A percentile compares a stretch with the other conserved stretches of the same genome.
Conservation (phyloP, 1,284 basidiomycete species). For the Cryptococcus jaspeensis region DNA sequence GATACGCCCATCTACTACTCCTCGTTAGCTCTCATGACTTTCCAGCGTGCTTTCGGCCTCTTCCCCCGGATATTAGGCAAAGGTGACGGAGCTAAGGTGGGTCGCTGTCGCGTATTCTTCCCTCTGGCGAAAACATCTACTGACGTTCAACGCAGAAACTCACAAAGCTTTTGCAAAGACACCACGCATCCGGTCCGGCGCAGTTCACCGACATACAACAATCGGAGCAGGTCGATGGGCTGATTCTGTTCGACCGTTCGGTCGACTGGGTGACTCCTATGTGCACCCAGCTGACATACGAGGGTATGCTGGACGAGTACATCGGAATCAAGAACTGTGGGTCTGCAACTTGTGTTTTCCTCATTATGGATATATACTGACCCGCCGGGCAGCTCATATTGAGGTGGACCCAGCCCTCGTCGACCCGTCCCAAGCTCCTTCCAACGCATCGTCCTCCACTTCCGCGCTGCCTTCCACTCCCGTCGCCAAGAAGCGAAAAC, state of each 20-base stretch:
- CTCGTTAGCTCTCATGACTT: conserved; percentile 76
- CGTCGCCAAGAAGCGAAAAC: conserved; percentile 73
- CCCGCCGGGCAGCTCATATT: conserved; percentile 66
- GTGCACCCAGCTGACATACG: conserved; percentile 93
- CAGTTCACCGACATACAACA: conserved; percentile 43
- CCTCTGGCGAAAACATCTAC: background rate
- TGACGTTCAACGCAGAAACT: conserved; percentile 60
- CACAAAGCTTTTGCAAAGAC: conserved; percentile 66
- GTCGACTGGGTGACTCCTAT: conserved; percentile 96
- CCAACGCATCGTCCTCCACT: conserved; percentile 52
- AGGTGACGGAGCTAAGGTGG: conserved; percentile 85
- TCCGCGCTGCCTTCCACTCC: conserved; percentile 55
- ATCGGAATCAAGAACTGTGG: conserved; percentile 84
- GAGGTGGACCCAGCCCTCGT: conserved; percentile 82
- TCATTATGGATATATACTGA: background rate
- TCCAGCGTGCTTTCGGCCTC: conserved; percentile 82
- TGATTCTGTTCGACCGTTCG: conserved; percentile 85
- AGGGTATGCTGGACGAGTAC: conserved; percentile 94
- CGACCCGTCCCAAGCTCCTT: conserved; percentile 54
- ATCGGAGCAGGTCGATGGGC: conserved; percentile 67
- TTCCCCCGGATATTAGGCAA: conserved; percentile 93
- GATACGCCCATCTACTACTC: conserved; percentile 87
- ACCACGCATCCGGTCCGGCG: conserved; percentile 49
- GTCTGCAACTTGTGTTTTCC: too few species aligned
- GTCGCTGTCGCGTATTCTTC: too few species aligned